Conservation (phyloP, 2,329 filamentous ascomycete species). For the Claviceps sp. region DNA sequence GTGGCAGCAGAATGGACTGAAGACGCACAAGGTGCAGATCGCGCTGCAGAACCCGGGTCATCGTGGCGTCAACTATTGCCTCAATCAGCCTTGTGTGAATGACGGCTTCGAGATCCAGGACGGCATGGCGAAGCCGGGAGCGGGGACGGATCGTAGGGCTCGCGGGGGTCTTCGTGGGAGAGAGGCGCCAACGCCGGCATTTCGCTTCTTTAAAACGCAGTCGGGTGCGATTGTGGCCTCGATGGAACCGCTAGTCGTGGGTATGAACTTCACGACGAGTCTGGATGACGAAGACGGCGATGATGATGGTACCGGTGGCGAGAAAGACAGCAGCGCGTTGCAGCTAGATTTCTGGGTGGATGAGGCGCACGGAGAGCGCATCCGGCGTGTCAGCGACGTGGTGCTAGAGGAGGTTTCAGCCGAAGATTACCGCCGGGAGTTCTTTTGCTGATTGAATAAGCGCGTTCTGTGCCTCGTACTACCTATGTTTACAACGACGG, state of each 20-base stretch:
- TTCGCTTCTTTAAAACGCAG: conserved; percentile 1
- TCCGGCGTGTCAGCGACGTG: background rate
- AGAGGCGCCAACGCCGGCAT: background rate
- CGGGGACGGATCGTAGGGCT: background rate
- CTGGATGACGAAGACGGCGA: background rate
- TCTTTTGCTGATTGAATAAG: background rate
- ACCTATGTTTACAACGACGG: too few species aligned
- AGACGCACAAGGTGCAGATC: background rate
- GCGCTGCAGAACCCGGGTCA: background rate
- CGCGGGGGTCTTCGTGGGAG: background rate
- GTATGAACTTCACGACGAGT: background rate
- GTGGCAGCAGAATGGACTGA: background rate
- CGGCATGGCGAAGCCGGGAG: conserved; percentile 1
- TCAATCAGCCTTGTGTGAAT: conserved; percentile 3
- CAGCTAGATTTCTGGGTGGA: background rate
- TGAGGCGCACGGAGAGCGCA: background rate
- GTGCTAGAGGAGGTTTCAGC: background rate
- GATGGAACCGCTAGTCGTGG: background rate
- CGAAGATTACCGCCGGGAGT: background rate
- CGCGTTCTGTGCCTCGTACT: background rate
- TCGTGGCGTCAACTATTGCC: conserved; percentile 1
- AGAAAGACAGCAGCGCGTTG: background rate
- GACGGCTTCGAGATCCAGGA: conserved; percentile 3
- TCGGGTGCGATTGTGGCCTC: background rate
- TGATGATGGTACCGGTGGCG: background rate